Percentiles rank a stretch among this genome's conserved stretches.
Evolutionary conservation across 805 yeast genomes (phyloP).

Genomic region (Yarrowia yakushimensis): DNA sequence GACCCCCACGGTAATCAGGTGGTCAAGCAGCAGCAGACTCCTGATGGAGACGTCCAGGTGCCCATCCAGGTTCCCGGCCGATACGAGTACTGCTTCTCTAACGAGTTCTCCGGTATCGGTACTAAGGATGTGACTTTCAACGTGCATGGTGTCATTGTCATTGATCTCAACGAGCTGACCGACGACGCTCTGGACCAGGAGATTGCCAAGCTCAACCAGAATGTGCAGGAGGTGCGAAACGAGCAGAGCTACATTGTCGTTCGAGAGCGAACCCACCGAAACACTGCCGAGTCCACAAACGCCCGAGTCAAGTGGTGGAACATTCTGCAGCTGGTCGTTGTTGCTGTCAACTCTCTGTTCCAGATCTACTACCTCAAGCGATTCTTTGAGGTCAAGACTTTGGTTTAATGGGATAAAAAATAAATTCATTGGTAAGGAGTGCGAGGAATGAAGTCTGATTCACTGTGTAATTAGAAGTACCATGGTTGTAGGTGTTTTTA

Average conservation of each 20-base stretch:
- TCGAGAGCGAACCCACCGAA: slow-evolving; percentile 96
- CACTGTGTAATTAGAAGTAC: too few species aligned
- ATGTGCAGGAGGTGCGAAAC: slow-evolving; percentile 82
- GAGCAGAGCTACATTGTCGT: slow-evolving; percentile 88
- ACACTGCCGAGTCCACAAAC: slow-evolving; percentile 96
- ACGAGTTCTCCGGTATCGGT: slow-evolving; percentile 66
- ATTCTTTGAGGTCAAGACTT: slow-evolving; percentile 91
- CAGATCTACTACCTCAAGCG: slow-evolving; percentile 92
- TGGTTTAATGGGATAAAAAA: slow-evolving; percentile 49
- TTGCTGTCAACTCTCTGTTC: slow-evolving; percentile 80
- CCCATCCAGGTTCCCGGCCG: slow-evolving; percentile 67
- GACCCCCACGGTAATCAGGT: slow-evolving; percentile 52
- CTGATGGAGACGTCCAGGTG: slow-evolving; percentile 77
- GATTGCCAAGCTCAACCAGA: slow-evolving; percentile 66
- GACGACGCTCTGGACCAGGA: slow-evolving; percentile 80
- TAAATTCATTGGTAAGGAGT: neutral
- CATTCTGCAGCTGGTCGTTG: slow-evolving; percentile 81
- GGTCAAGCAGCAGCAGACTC: slow-evolving; percentile 50
- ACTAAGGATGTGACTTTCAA: slow-evolving; percentile 93
- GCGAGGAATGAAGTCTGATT: too few species aligned
- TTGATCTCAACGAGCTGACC: slow-evolving; percentile 73
- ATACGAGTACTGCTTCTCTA: slow-evolving; percentile 85
- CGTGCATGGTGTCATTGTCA: slow-evolving; percentile 86
- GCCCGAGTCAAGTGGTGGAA: slow-evolving; percentile 99
- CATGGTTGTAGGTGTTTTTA: too few species aligned